A percentile compares a stretch with the other conserved stretches of the same genome.
Conservation (phyloP, 768 basidiomycete genomes). For the Exidia glandulosa region DNA sequence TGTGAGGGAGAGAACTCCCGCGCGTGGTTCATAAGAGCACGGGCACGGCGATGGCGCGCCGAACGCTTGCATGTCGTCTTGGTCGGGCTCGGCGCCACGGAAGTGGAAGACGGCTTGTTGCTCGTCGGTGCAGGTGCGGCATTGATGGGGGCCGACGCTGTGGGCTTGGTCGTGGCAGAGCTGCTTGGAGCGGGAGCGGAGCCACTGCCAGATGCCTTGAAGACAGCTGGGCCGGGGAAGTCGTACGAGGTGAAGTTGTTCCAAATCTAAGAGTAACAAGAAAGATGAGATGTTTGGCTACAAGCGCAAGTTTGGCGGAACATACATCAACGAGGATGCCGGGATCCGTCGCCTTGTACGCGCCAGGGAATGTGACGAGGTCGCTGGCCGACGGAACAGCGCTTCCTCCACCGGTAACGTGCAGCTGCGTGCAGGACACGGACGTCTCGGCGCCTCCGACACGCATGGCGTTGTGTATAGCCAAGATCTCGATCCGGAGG, state of each 20-base stretch:
- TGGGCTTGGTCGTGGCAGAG: background rate
- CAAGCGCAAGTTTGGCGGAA: background rate
- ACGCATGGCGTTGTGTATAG: background rate
- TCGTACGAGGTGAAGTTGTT: background rate
- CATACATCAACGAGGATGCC: background rate
- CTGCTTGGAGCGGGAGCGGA: background rate
- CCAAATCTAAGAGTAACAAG: background rate
- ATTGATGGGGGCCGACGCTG: background rate
- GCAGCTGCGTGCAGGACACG: background rate
- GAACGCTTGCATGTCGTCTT: background rate
- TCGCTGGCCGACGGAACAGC: background rate
- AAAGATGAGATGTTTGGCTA: background rate
- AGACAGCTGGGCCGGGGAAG: background rate
- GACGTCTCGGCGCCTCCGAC: background rate
- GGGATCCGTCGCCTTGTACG: background rate
- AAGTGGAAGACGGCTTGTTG: background rate
- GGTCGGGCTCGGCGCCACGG: background rate
- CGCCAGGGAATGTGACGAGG: background rate
- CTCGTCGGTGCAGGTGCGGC: background rate
- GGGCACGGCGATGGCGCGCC: background rate
- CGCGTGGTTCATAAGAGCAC: background rate
- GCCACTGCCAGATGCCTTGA: background rate
- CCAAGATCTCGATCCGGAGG: background rate
- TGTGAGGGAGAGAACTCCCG: background rate
- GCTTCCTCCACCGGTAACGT: background rate